Base-by-base conservation (phyloP, 345 rosid genomes). In the Trapa bicornis region DNA sequence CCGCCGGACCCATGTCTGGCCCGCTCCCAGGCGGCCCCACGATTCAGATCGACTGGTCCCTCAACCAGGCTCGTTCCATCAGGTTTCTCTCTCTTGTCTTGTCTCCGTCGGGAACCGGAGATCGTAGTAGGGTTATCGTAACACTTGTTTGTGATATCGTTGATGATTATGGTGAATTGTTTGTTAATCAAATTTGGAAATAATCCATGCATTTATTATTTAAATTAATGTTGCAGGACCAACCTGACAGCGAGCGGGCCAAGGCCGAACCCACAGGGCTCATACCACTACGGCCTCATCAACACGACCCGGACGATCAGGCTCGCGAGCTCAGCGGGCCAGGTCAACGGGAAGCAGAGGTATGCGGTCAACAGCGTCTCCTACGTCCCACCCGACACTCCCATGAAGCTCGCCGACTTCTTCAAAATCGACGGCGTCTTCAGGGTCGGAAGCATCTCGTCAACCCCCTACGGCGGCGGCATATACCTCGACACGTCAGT, bases 251-350 rank as follows among this genome's bases (percentile, higher is more conserved):
- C 99, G 10, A 94, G 99, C 52, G 99, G 99, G 70, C 99, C 99
- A 61, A 89, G 99, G 75, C 99, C 99, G 3, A 94, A 94, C 71
- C 99, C 99, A 17, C 99, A 94, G 73, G 99, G 99, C 29, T 91
- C 99, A 1, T 94, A 94, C 83, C 99, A 94, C 74, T 94, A 94
- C 54, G 99, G 99, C 42, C 81, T 89, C 79, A 89, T 94, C 67
- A 86, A 83, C 82, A 80, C 86, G 0, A 74, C 87, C 33, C 85
- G 80, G 72, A 91, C 99, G 1, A 84, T 94, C 79, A 78, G 75
- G 60, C 72, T 94, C 33, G 82, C 87, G 36, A 87, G 74, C 78
- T 85, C 91, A 63, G 97, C 97, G 10, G 99, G 93, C 32, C 96
- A 87, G 65, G 84, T 94, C 2, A 78, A 85, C 39, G 84, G 87